Evolutionary conservation across 371 early-diverging fungal genomes (phyloP), one percentile per base, ranked within the genome.

Genomic region (Mortierella sp.): DNA sequence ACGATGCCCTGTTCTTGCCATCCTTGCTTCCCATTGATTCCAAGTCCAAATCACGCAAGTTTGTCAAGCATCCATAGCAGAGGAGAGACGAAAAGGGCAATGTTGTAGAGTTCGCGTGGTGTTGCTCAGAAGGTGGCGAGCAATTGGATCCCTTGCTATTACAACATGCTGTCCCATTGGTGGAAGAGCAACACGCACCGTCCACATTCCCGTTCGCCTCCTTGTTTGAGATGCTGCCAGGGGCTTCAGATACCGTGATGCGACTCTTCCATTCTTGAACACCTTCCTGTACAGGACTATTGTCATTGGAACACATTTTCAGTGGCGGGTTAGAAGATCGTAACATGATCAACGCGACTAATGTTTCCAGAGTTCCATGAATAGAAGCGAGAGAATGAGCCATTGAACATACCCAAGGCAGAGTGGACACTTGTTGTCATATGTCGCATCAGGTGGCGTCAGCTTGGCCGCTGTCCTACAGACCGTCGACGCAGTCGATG

Each of bases 401-500:
- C n/a, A n/a, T n/a, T n/a, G 16, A 31, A 39, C 80, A 63, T 81
- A 86, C 88, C 83, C 86, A 19, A 76, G 69, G 54, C 89, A 90
- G 9, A 88, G 72, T 2, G 86, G 83, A 69, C 89, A 90, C 14
- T 77, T 74, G 24, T 67, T 67, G 0, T 67, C 22, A 43, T 85
- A 84, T 52, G 81, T 71, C 25, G 79, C 78, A 9, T 70, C 80
- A 2, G 82, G 73, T 17, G 85, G 83, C 21, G 83, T 82, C 29
- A 96, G 71, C 66, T 95, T 96, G 25, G 85, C 84, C 22, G 91
- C 92, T 0, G 97, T 97, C 40, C 95, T 83, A 29, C 90, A 87
- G 5, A 97, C 90, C 0, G 96, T 96, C 43, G 90, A 87, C 12
- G 91, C 93, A 0, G 96, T 96, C 5, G 95, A 92, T 0, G 95